Conservation (phyloP, 176 grass and related monocot genomes). For the Avena atlantica region DNA sequence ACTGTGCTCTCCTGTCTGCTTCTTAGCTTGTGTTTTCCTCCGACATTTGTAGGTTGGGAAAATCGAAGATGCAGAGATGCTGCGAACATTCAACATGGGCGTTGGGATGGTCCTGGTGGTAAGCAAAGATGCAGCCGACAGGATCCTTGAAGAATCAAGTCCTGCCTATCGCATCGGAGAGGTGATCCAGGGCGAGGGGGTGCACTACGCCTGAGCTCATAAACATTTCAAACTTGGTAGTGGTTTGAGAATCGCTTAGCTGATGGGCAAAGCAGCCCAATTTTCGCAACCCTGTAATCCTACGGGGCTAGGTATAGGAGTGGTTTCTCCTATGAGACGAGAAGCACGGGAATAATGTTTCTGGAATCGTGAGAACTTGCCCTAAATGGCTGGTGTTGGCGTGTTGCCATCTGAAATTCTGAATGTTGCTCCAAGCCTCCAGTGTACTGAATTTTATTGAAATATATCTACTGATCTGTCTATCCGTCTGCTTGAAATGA, state of each 20-base stretch:
- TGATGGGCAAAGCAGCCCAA: not conserved
- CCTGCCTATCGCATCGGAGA: constrained; percentile 72
- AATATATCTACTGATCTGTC: not conserved
- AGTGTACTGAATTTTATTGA: not conserved
- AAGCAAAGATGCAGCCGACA: constrained; percentile 54
- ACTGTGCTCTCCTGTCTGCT: not conserved
- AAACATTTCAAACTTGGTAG: not conserved
- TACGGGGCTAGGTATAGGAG: too few species aligned
- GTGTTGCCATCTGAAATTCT: constrained; percentile 7
- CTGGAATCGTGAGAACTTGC: not conserved
- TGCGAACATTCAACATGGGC: constrained; percentile 94
- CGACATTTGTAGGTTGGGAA: constrained; percentile 64
- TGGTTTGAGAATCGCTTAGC: not conserved
- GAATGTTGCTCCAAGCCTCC: not conserved
- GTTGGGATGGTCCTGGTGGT: constrained; percentile 89
- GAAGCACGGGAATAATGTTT: constrained; percentile 36
- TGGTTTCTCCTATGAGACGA: constrained; percentile 16
- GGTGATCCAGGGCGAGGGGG: constrained; percentile 74
- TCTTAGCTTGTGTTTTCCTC: not conserved
- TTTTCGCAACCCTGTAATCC: constrained; percentile 30
- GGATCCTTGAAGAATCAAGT: constrained; percentile 49
- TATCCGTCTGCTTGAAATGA: not conserved
- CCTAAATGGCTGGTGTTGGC: constrained; percentile 5
- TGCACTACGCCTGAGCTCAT: constrained; percentile 51
- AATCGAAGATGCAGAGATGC: constrained; percentile 85